phyloP scores from a whole-genome alignment of 352 stramenopile species.

The Pseudoperonospora humuli region DNA sequence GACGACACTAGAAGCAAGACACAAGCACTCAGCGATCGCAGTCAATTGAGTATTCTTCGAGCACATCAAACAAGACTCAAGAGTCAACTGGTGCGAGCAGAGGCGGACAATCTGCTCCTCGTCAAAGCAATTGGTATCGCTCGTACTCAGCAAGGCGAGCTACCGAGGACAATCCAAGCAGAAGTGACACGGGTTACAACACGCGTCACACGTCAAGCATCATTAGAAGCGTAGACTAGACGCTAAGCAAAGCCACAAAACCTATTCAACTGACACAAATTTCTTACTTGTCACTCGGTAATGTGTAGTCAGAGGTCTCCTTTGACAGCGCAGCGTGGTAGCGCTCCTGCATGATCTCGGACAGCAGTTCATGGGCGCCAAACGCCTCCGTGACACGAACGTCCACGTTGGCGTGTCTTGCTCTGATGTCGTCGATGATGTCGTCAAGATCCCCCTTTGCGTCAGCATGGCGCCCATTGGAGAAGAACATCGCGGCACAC shows the following conservation, averaged over 20 bases:
- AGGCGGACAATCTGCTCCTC: slow-evolving; percentile 55
- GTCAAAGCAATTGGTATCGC: slow-evolving; percentile 56
- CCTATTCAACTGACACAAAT: no score
- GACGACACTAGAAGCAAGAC: slow-evolving; percentile 1
- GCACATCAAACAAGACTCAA: slow-evolving; percentile 36
- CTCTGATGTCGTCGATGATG: slow-evolving; percentile 45
- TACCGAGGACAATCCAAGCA: slow-evolving; percentile 34
- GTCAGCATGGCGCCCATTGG: slow-evolving; percentile 60
- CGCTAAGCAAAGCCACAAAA: no score
- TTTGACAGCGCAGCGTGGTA: slow-evolving; percentile 35
- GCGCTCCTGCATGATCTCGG: slow-evolving; percentile 57
- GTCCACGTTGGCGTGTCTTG: slow-evolving; percentile 33
- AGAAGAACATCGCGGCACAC: slow-evolving; percentile 71
- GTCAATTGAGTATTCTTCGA: slow-evolving; percentile 29
- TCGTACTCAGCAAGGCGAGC: no score
- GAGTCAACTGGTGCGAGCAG: slow-evolving; percentile 52
- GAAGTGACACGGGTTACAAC: slow-evolving; percentile 53
- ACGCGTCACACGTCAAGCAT: slow-evolving; percentile 25
- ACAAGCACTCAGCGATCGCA: slow-evolving; percentile 13
- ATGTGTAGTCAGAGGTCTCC: slow-evolving; percentile 15
- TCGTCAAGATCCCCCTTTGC: slow-evolving; percentile 72
- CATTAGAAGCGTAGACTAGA: slow-evolving; percentile 20
- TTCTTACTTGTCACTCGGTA: slow-evolving; percentile 11
- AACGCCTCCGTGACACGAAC: slow-evolving; percentile 61
- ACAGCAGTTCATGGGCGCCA: slow-evolving; percentile 51